Conservation (phyloP, 345 rosid genomes). For the Abelmoschus esculentus region DNA sequence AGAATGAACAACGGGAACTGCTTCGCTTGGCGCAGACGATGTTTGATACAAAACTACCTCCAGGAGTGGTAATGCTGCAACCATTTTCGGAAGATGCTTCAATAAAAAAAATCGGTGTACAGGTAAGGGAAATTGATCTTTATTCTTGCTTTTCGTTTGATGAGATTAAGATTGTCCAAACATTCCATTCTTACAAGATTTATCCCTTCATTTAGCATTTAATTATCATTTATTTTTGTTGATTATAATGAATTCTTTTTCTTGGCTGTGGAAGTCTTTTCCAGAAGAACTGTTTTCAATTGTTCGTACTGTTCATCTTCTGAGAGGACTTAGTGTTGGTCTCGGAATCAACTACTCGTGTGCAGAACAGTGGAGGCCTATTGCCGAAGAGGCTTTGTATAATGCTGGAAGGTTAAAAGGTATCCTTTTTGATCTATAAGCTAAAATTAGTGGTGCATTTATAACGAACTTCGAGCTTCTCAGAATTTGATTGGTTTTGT, state of each 20-base stretch:
- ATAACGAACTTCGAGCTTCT: background rate
- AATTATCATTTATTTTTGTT: background rate
- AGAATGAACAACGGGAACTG: slow-evolving; percentile 63
- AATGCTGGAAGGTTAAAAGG: slow-evolving; percentile 68
- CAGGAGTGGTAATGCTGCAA: slow-evolving; percentile 70
- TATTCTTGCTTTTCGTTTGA: background rate
- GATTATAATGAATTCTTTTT: background rate
- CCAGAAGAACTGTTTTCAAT: slow-evolving; percentile 90
- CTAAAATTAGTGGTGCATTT: background rate
- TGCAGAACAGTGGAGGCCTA: slow-evolving; percentile 77
- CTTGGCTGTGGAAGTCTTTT: slow-evolving; percentile 42
- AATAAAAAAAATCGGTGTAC: slow-evolving; percentile 63
- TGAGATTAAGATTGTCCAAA: background rate
- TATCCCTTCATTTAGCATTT: background rate
- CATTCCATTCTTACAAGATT: background rate
- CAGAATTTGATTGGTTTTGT: background rate
- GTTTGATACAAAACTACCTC: slow-evolving; percentile 87
- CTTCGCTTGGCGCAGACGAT: slow-evolving; percentile 66
- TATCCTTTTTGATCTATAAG: slow-evolving; percentile 11
- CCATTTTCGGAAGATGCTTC: slow-evolving; percentile 83
- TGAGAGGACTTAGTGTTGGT: slow-evolving; percentile 92
- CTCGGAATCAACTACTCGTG: slow-evolving; percentile 78
- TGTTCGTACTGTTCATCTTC: slow-evolving; percentile 72
- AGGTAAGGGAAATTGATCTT: slow-evolving; percentile 31
- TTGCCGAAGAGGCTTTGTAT: slow-evolving; percentile 78